Conservation (phyloP, 805 yeast species). For the Candida sanyiensis region DNA sequence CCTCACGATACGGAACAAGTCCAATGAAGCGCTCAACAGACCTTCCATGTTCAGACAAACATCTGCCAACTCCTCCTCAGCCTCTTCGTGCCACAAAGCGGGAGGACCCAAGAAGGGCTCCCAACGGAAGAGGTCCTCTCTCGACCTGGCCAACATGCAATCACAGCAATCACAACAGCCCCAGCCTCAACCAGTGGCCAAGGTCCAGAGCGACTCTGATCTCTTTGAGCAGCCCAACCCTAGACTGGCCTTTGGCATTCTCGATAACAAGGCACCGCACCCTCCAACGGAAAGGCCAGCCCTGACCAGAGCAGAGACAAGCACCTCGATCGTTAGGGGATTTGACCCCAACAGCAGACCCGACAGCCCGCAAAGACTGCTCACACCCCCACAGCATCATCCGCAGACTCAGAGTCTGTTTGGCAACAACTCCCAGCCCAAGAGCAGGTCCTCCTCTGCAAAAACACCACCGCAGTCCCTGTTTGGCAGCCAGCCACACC, state of each 20-base stretch:
- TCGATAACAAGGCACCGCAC: slow-evolving; percentile 7
- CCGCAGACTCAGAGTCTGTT: slow-evolving; percentile 7
- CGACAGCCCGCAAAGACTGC: neutral
- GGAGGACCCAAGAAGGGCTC: slow-evolving; percentile 21
- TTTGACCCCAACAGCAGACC: slow-evolving; percentile 19
- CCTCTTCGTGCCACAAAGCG: no score
- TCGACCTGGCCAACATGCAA: slow-evolving; percentile 14
- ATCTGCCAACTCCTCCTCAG: slow-evolving; percentile 20
- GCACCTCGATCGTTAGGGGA: slow-evolving; percentile 26
- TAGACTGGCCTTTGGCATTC: slow-evolving; percentile 26
- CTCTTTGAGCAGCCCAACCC: slow-evolving; percentile 27
- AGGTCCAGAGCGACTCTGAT: slow-evolving; percentile 20
- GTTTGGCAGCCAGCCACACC: slow-evolving; percentile 3
- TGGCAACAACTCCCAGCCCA: slow-evolving; percentile 1
- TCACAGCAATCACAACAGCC: slow-evolving; percentile 1
- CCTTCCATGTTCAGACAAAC: slow-evolving; percentile 22
- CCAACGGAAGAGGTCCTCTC: slow-evolving; percentile 12
- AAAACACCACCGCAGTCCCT: slow-evolving; percentile 5
- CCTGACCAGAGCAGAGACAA: slow-evolving; percentile 22
- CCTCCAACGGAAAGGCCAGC: slow-evolving; percentile 9
- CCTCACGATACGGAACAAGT: slow-evolving; percentile 10
- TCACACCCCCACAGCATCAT: neutral
- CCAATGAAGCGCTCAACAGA: slow-evolving; percentile 14
- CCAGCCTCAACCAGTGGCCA: neutral
- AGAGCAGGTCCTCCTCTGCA: neutral